A percentile compares a stretch with the other conserved stretches of the same genome.
phyloP scores from a whole-genome alignment of 2,329 filamentous ascomycete species.

The Ophiostoma sp. region DNA sequence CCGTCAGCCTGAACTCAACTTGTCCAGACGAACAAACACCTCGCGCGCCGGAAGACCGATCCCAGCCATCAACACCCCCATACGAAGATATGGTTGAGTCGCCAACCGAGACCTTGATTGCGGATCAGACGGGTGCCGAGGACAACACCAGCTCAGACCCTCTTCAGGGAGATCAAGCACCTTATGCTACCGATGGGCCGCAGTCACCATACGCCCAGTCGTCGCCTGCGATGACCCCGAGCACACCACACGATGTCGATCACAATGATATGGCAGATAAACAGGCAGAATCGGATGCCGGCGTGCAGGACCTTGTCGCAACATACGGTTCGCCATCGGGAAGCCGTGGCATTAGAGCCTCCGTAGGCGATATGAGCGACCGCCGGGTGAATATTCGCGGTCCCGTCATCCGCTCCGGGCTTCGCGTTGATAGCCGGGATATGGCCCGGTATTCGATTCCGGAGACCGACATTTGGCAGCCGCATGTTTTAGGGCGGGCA shows the following conservation, averaged over 20 bases:
- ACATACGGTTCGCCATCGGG: not conserved
- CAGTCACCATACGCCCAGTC: slow-evolving; percentile 32
- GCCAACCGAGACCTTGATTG: not conserved
- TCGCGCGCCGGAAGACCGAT: slow-evolving; percentile 24
- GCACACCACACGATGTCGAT: slow-evolving; percentile 31
- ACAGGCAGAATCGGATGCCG: slow-evolving; percentile 29
- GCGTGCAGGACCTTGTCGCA: slow-evolving; percentile 17
- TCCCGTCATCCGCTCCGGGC: not conserved
- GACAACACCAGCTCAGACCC: slow-evolving; percentile 25
- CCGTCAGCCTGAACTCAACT: slow-evolving; percentile 36
- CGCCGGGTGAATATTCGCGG: not conserved
- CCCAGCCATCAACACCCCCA: not conserved
- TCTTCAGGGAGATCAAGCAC: slow-evolving; percentile 18
- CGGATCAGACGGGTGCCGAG: not conserved
- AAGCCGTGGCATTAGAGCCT: not conserved
- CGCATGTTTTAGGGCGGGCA: not conserved
- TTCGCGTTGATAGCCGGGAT: slow-evolving; percentile 25
- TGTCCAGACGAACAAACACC: slow-evolving; percentile 41
- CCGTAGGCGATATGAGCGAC: not conserved
- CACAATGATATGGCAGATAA: slow-evolving; percentile 30
- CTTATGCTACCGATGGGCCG: slow-evolving; percentile 18
- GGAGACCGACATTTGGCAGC: slow-evolving; percentile 27
- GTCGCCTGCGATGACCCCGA: slow-evolving; percentile 42
- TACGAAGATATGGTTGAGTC: not conserved
- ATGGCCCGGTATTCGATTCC: slow-evolving; percentile 14